A percentile compares a stretch with the other conserved stretches of the same genome.
These are phyloP conservation scores for Fusarium verticillioides DNA, from an alignment of 2,329 filamentous ascomycete genomes.

Conservation along the genomic window DNA sequence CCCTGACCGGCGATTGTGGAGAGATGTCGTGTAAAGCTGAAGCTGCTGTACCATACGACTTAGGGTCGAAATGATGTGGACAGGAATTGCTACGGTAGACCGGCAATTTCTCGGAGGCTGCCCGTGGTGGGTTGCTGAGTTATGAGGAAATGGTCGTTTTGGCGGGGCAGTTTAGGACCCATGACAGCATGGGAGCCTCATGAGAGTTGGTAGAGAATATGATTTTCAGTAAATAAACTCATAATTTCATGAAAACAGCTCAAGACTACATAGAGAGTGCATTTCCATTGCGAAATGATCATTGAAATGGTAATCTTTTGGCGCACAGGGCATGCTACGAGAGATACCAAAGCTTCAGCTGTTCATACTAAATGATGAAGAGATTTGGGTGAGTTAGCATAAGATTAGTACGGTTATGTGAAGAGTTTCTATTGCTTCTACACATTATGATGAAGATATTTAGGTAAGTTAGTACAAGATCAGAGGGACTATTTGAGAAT, in stretches of 20 bases:
- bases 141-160: slow-evolving; percentile 39
- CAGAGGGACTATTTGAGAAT: background rate
- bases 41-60: slow-evolving; percentile 17
- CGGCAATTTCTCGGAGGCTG: slow-evolving; percentile 47
- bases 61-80: slow-evolving; percentile 37
- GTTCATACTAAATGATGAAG: background rate
- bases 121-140: slow-evolving; percentile 34
- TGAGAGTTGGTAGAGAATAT: background rate
- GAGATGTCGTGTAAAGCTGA: slow-evolving; percentile 30
- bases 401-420: background rate
- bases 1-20: slow-evolving; percentile 33
- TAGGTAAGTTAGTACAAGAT: background rate
- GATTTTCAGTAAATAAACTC: background rate
- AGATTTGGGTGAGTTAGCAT: background rate
- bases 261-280: background rate
- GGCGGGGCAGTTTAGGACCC: slow-evolving; percentile 35
- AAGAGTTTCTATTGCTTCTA: background rate
- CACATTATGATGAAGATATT: background rate
- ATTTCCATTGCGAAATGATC: background rate
- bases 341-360: background rate
- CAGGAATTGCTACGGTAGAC: slow-evolving; percentile 43
- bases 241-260: background rate
- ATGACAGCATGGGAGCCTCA: slow-evolving; percentile 17
- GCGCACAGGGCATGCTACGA: background rate
- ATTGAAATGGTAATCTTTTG: background rate